phyloP scores from a whole-genome alignment of 2,329 filamentous ascomycete species.

The Pyrenophora tritici-repentis region DNA sequence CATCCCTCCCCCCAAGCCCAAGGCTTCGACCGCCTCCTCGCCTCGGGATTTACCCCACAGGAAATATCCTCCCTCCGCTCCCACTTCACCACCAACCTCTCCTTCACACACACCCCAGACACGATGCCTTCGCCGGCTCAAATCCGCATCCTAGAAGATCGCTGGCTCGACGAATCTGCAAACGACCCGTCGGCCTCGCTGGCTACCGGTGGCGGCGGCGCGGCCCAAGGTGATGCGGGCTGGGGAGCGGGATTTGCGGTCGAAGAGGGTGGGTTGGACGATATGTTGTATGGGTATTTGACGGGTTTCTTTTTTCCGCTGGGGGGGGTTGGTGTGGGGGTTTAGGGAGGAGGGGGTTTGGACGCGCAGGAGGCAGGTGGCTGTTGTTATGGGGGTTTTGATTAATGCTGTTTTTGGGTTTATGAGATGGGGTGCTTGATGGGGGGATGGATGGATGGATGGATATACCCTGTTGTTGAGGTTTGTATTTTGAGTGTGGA shows the following conservation, averaged over 20 bases:
- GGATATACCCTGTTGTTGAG: too few relatives aligned
- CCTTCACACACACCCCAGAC: slow-evolving; percentile 81
- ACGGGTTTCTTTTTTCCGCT: slow-evolving; percentile 96
- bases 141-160: slow-evolving; percentile 79
- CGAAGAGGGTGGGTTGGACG: slow-evolving; percentile 71
- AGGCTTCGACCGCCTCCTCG: slow-evolving; percentile 86
- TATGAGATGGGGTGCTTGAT: slow-evolving; percentile 60
- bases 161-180: slow-evolving; percentile 78
- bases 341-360: slow-evolving; percentile 86
- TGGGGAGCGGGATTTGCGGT: slow-evolving; percentile 60
- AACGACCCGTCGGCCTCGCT: slow-evolving; percentile 48
- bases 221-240: slow-evolving; percentile 33
- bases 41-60: slow-evolving; percentile 77
- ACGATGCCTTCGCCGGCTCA: slow-evolving; percentile 81
- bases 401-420: slow-evolving; percentile 79
- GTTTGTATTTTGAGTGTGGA: too few relatives aligned
- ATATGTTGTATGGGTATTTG: slow-evolving; percentile 84
- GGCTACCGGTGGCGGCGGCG: slow-evolving; percentile 37
- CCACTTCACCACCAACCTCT: slow-evolving; percentile 86
- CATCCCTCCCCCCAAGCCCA: slow-evolving; percentile 72
- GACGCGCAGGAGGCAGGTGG: slow-evolving; percentile 81
- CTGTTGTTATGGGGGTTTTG: slow-evolving; percentile 81
- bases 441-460: too few relatives aligned
- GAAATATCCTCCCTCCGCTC: slow-evolving; percentile 85
- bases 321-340: slow-evolving; percentile 80